Conservation (phyloP, 2,329 filamentous ascomycete species). For the Curvularia sp. region DNA sequence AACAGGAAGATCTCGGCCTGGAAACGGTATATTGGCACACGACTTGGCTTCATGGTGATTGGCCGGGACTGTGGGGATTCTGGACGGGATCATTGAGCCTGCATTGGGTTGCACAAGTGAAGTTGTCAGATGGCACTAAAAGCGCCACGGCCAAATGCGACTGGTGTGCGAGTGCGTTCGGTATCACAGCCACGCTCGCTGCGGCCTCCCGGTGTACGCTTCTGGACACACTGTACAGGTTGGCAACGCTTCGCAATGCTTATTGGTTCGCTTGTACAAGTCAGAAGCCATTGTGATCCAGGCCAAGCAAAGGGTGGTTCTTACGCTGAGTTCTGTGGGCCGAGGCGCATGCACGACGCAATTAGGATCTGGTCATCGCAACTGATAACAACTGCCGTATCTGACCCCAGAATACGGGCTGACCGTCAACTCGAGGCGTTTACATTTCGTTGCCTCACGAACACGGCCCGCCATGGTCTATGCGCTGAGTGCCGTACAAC, state of each 20-base stretch:
- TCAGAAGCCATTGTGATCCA: not conserved
- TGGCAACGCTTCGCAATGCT: not conserved
- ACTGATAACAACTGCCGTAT: constrained; percentile 12
- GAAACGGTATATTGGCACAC: constrained; percentile 2
- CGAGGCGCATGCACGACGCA: constrained; percentile 3
- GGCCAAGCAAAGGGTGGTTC: not conserved
- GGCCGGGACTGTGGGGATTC: not conserved
- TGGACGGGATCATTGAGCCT: not conserved
- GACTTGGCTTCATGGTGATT: constrained; percentile 12
- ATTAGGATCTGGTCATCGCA: constrained; percentile 2
- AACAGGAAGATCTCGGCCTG: not conserved
- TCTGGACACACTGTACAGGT: constrained; percentile 2
- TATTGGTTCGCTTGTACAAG: constrained; percentile 3
- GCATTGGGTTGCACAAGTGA: constrained; percentile 2
- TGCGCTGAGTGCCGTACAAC: not conserved
- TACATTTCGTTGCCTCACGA: not conserved
- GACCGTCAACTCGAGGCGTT: constrained; percentile 4
- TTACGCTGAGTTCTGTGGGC: constrained; percentile 1
- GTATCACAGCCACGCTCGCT: constrained; percentile 11
- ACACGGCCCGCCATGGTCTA: constrained; percentile 3
- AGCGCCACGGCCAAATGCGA: constrained; percentile 7
- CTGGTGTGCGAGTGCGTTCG: not conserved
- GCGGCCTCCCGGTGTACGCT: constrained; percentile 5
- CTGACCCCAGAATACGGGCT: constrained; percentile 1
- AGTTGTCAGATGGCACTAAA: not conserved